Evolutionary conservation across 306 rosid genomes (phyloP).

Genomic region (Cicer pinnatifidum): DNA sequence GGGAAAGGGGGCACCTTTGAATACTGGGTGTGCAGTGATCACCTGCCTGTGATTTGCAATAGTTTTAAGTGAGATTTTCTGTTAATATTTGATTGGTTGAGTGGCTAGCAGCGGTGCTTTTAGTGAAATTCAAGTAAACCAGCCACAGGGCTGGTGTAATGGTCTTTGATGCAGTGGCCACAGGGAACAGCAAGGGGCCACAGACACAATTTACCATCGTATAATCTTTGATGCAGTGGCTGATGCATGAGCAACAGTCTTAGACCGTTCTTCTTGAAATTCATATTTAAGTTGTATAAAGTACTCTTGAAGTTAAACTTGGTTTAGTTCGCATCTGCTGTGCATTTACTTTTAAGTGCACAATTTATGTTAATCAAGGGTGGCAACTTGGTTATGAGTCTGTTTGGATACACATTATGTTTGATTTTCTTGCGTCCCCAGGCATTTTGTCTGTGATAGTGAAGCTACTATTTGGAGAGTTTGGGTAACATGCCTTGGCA

Average conservation of each 20-base stretch:
- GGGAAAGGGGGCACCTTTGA: slow-evolving; percentile 11
- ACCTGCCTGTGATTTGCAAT: background rate
- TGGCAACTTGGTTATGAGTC: background rate
- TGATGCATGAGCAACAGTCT: slow-evolving; percentile 17
- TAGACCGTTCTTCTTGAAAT: slow-evolving; percentile 7
- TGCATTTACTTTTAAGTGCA: slow-evolving; percentile 24
- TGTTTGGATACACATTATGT: too few relatives aligned
- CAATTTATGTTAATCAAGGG: slow-evolving; percentile 34
- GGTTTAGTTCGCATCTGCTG: slow-evolving; percentile 22
- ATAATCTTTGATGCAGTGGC: slow-evolving; percentile 11
- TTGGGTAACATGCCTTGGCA: too few relatives aligned
- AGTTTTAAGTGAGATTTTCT: slow-evolving; percentile 5
- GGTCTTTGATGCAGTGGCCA: too few relatives aligned
- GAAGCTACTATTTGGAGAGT: too few relatives aligned
- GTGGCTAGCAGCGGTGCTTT: background rate
- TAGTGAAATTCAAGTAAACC: slow-evolving; percentile 16
- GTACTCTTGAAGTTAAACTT: slow-evolving; percentile 23
- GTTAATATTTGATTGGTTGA: background rate
- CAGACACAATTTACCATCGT: background rate
- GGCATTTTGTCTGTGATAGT: too few relatives aligned
- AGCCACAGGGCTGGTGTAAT: background rate
- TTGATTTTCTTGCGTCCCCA: too few relatives aligned
- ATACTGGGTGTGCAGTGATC: background rate
- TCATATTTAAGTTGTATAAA: background rate
- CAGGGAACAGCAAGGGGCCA: background rate